phyloP scores from a whole-genome alignment of 2,329 filamentous ascomycete genomes.

The Colletotrichum navitas region DNA sequence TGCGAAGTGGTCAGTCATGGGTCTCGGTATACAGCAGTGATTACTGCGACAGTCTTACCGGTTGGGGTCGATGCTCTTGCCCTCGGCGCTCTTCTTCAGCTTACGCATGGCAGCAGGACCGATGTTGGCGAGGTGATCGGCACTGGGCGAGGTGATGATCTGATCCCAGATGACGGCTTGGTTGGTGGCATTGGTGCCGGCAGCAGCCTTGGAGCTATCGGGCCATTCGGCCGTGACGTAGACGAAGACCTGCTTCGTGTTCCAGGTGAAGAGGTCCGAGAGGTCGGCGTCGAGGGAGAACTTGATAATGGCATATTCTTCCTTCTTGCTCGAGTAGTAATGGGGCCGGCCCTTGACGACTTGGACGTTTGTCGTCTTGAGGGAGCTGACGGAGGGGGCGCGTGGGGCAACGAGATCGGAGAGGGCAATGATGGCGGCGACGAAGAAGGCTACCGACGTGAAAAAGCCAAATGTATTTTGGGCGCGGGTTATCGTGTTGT shows the following conservation, averaged over 20 bases:
- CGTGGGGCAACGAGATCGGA: constrained; percentile 81
- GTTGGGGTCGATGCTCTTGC: constrained; percentile 71
- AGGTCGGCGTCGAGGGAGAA: constrained; percentile 96
- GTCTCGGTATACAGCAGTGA: constrained; percentile 36
- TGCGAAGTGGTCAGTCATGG: constrained; percentile 47
- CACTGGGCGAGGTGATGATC: constrained; percentile 84
- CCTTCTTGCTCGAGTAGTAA: constrained; percentile 92
- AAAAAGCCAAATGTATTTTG: constrained; percentile 99
- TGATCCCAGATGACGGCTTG: constrained; percentile 95
- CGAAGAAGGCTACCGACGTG: constrained; percentile 88
- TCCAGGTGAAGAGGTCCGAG: constrained; percentile 95
- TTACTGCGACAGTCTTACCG: constrained; percentile 55
- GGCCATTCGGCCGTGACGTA: constrained; percentile 89
- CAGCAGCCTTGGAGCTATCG: constrained; percentile 48
- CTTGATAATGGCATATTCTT: constrained; percentile 94
- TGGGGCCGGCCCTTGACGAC: constrained; percentile 94
- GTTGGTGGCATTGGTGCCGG: constrained; percentile 61
- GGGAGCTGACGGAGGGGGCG: constrained; percentile 70
- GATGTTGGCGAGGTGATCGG: constrained; percentile 72
- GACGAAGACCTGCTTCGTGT: constrained; percentile 98
- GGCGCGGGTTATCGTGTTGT: constrained; percentile 84
- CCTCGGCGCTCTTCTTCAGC: constrained; percentile 68
- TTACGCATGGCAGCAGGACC: constrained; percentile 72
- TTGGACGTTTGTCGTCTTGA: constrained; percentile 82
- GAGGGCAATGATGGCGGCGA: constrained; percentile 83